Conservation (phyloP, 192 early-diverging fungal species). For the Paraglomus occultum region DNA sequence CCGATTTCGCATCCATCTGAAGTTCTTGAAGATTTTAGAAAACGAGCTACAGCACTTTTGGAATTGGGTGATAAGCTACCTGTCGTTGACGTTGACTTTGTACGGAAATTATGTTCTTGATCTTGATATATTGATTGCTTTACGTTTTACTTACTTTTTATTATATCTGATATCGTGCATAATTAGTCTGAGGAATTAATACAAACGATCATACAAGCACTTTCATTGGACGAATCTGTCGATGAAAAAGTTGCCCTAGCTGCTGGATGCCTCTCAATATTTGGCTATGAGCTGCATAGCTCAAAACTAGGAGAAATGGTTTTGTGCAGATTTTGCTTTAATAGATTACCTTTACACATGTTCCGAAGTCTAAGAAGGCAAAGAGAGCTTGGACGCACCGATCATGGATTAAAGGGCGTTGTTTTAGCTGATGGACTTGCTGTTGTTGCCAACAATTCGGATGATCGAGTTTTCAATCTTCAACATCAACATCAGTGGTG, state of each 20-base stretch:
- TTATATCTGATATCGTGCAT: background rate
- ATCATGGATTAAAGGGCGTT: background rate
- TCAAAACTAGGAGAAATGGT: background rate
- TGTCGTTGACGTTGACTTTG: slow-evolving; percentile 15
- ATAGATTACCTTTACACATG: background rate
- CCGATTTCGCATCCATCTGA: background rate
- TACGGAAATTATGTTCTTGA: background rate
- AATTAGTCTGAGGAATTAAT: slow-evolving; percentile 23
- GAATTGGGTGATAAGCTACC: slow-evolving; percentile 16
- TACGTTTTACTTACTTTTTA: background rate
- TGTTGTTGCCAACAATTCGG: background rate
- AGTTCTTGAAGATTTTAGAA: slow-evolving; percentile 7
- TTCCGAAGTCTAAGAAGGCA: slow-evolving; percentile 16
- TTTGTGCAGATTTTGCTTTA: slow-evolving; percentile 15
- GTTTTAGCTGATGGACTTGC: background rate
- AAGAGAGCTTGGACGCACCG: background rate
- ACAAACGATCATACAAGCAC: background rate
- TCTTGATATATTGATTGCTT: background rate
- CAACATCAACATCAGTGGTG: slow-evolving; percentile 18
- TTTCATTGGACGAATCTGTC: slow-evolving; percentile 2
- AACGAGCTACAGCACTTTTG: background rate
- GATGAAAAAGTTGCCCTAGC: background rate
- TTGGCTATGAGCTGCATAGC: slow-evolving; percentile 21
- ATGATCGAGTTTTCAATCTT: slow-evolving; percentile 16
- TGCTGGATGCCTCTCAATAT: slow-evolving; percentile 21